Conservation (phyloP, 495 filamentous ascomycete species). For the Lasiosphaeriaceae sp. region DNA sequence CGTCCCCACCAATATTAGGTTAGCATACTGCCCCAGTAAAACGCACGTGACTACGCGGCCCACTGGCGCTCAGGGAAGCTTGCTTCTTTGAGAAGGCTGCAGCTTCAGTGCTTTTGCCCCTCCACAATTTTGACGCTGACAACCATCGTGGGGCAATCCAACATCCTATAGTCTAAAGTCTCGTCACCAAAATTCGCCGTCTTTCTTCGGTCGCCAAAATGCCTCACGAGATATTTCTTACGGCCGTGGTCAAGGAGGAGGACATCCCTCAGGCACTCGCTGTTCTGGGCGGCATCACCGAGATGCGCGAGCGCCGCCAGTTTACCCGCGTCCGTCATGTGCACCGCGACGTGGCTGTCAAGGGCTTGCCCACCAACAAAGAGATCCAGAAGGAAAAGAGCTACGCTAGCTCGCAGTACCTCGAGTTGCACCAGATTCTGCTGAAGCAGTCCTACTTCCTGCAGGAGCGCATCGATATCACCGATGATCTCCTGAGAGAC, state of each 20-base stretch:
- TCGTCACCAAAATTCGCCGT: not conserved
- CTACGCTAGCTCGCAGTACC: conserved; percentile 26
- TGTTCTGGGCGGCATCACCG: conserved; percentile 37
- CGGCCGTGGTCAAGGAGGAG: conserved; percentile 28
- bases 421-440: conserved; percentile 38
- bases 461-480: conserved; percentile 36
- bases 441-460: conserved; percentile 37
- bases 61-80: too few relatives aligned
- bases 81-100: too few relatives aligned
- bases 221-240: conserved; percentile 40
- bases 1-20: too few relatives aligned
- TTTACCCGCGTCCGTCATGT: conserved; percentile 34
- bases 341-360: conserved; percentile 16
- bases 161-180: too few relatives aligned
- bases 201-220: not conserved
- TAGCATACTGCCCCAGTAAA: too few relatives aligned
- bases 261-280: conserved; percentile 34
- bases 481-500: conserved; percentile 23
- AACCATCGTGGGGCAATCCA: too few relatives aligned
- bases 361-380: conserved; percentile 23
- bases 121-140: not conserved
- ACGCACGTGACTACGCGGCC: too few relatives aligned
- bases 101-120: too few relatives aligned
- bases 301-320: conserved; percentile 33
- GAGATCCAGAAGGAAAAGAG: conserved; percentile 29